These are phyloP conservation scores for Curvularia sp. DNA, from an alignment of 2,329 filamentous ascomycete species.

Conservation along the genomic window DNA sequence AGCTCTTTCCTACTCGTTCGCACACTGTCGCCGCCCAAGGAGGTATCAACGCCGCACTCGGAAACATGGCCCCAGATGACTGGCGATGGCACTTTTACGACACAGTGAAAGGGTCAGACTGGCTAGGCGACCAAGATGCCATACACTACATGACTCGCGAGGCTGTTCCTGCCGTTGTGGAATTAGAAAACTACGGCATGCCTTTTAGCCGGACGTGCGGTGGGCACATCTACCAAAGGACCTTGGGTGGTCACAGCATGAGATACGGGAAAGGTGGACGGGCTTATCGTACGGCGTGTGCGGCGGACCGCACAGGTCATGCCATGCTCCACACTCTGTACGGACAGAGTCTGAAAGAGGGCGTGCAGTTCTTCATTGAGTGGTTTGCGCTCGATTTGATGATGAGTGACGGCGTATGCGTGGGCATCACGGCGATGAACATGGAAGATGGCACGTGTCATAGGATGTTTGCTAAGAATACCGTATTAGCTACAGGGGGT, in stretches of 20 bases:
- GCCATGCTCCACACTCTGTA: slow-evolving; percentile 60
- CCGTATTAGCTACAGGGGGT: slow-evolving; percentile 54
- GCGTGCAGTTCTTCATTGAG: slow-evolving; percentile 60
- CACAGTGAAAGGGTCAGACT: slow-evolving; percentile 65
- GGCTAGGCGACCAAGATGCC: slow-evolving; percentile 66
- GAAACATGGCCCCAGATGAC: slow-evolving; percentile 63
- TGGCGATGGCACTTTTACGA: slow-evolving; percentile 69
- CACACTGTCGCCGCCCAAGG: slow-evolving; percentile 73
- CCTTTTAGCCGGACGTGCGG: slow-evolving; percentile 59
- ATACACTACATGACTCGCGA: slow-evolving; percentile 67
- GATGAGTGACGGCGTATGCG: slow-evolving; percentile 58
- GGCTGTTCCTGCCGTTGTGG: slow-evolving; percentile 61
- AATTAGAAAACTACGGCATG: slow-evolving; percentile 64
- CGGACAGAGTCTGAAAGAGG: slow-evolving; percentile 57
- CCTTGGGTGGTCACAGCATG: slow-evolving; percentile 57
- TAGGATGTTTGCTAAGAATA: slow-evolving; percentile 58
- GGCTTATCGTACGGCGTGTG: slow-evolving; percentile 57
- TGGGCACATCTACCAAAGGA: slow-evolving; percentile 58
- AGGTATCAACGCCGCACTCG: slow-evolving; percentile 66
- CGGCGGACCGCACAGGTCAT: slow-evolving; percentile 58
- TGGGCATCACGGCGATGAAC: slow-evolving; percentile 55
- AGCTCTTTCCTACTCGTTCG: slow-evolving; percentile 68
- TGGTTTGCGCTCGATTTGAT: slow-evolving; percentile 59
- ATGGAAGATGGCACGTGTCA: slow-evolving; percentile 60
- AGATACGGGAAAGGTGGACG: slow-evolving; percentile 58